A percentile compares a stretch with the other conserved stretches of the same genome.
Conservation (phyloP, 2,329 filamentous ascomycete species). For the Cryphonectria naterciae region DNA sequence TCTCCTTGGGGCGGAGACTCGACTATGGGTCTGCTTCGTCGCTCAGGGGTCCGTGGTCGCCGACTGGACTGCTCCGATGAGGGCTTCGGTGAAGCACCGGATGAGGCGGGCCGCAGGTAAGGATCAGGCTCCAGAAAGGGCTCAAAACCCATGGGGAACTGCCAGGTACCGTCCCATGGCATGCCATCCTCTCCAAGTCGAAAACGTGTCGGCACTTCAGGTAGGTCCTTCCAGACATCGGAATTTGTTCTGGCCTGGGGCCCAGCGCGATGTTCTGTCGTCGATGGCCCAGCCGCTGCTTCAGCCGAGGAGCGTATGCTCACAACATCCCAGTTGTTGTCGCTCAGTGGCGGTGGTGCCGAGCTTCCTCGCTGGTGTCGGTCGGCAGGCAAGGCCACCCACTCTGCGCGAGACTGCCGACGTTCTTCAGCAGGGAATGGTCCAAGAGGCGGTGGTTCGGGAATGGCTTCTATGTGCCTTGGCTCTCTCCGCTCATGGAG, state of each 20-base stretch:
- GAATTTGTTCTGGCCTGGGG: conserved; percentile 25
- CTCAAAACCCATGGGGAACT: conserved; percentile 40
- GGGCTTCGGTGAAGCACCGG: conserved; percentile 6
- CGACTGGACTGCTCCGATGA: conserved; percentile 5
- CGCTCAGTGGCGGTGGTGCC: conserved; percentile 52
- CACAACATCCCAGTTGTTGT: conserved; percentile 51
- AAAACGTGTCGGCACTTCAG: conserved; percentile 43
- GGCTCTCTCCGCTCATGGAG: conserved; percentile 27
- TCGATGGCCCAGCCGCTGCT: conserved; percentile 35
- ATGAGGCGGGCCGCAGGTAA: conserved; percentile 32
- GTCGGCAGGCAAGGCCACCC: conserved; percentile 14
- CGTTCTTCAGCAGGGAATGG: conserved; percentile 28
- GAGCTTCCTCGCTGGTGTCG: conserved; percentile 51
- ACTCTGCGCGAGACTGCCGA: conserved; percentile 33
- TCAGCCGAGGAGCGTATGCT: conserved; percentile 36
- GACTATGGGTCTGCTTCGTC: conserved; percentile 30
- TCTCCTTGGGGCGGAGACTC: conserved; percentile 31
- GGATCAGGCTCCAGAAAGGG: conserved; percentile 37
- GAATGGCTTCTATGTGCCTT: conserved; percentile 30
- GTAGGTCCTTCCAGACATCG: conserved; percentile 48
- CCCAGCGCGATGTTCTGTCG: conserved; percentile 30
- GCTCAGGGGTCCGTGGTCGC: neutral
- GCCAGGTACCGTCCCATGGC: conserved; percentile 48
- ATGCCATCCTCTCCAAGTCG: conserved; percentile 52
- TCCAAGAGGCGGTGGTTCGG: conserved; percentile 15